These are phyloP conservation scores for Erodium moschatum DNA, from an alignment of 441 rosid species.

Conservation along the genomic window DNA sequence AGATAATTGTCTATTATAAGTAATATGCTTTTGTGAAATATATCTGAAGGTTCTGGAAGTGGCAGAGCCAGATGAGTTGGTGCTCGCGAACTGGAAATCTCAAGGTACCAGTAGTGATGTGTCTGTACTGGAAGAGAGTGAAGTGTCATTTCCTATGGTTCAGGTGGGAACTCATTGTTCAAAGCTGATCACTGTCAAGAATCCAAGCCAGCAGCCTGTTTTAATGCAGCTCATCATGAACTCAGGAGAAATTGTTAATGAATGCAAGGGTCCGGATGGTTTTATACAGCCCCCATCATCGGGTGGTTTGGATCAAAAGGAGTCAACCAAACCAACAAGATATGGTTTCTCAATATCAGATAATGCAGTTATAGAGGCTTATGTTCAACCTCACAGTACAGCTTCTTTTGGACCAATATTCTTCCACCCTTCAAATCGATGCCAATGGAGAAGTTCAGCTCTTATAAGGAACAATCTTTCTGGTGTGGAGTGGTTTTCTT, in stretches of 20 bases:
- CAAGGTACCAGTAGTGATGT: constrained; percentile 36
- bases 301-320: constrained; percentile 22
- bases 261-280: constrained; percentile 37
- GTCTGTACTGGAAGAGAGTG: constrained; percentile 52
- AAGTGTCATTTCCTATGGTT: constrained; percentile 42
- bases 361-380: constrained; percentile 44
- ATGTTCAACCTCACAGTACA: constrained; percentile 43
- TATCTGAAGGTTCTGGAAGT: constrained; percentile 31
- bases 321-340: constrained; percentile 22
- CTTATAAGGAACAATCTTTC: constrained; percentile 59
- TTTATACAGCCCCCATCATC: constrained; percentile 26
- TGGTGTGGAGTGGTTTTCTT: constrained; percentile 71
- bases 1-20: constrained; percentile 4
- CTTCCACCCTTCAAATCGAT: constrained; percentile 55
- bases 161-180: constrained; percentile 42
- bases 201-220: constrained; percentile 60
- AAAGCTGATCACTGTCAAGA: constrained; percentile 53
- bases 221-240: constrained; percentile 66
- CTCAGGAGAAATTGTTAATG: constrained; percentile 49
- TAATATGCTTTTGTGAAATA: constrained; percentile 17
- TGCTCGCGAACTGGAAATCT: constrained; percentile 55
- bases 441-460: constrained; percentile 63
- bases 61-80: constrained; percentile 41
- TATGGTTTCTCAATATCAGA: constrained; percentile 51
- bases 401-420: constrained; percentile 57